These are phyloP conservation scores for Cladophialophora immunda DNA, from an alignment of 2,329 filamentous ascomycete species.

Conservation along the genomic window DNA sequence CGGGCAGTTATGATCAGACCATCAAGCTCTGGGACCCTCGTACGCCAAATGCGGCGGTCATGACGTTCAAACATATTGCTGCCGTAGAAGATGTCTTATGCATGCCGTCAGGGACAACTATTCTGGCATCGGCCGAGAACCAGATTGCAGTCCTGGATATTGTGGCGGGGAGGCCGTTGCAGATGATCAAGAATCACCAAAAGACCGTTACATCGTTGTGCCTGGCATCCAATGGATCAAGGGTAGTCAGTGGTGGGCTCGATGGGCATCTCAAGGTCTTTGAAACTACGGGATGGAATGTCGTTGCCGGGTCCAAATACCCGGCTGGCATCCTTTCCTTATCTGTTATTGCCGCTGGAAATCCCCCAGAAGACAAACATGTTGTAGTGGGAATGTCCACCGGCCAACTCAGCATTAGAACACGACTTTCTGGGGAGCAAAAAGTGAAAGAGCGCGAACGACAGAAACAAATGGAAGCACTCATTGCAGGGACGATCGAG, in stretches of 20 bases:
- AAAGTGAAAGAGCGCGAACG: conserved; percentile 78
- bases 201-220: conserved; percentile 94
- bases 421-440: conserved; percentile 83
- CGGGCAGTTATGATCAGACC: conserved; percentile 93
- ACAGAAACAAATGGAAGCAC: conserved; percentile 83
- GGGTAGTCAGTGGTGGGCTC: conserved; percentile 85
- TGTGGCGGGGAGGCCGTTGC: conserved; percentile 85
- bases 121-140: conserved; percentile 85
- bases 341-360: conserved; percentile 74
- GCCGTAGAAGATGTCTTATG: conserved; percentile 89
- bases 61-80: conserved; percentile 94
- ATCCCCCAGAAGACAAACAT: conserved; percentile 82
- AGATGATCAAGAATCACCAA: conserved; percentile 91
- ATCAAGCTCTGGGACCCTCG: conserved; percentile 94
- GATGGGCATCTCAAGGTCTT: conserved; percentile 98
- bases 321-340: conserved; percentile 88
- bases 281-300: conserved; percentile 92
- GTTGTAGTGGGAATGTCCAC: conserved; percentile 94
- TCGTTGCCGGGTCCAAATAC: conserved; percentile 95
- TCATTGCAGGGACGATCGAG: conserved; percentile 79
- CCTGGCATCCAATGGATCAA: conserved; percentile 79
- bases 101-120: conserved; percentile 83
- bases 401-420: conserved; percentile 88
- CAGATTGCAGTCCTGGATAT: conserved; percentile 91
- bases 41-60: conserved; percentile 72